Evolutionary conservation across 163 green algal species (phyloP), one percentile per base, ranked within the genome.

Genomic region (Scenedesmus sp.): DNA sequence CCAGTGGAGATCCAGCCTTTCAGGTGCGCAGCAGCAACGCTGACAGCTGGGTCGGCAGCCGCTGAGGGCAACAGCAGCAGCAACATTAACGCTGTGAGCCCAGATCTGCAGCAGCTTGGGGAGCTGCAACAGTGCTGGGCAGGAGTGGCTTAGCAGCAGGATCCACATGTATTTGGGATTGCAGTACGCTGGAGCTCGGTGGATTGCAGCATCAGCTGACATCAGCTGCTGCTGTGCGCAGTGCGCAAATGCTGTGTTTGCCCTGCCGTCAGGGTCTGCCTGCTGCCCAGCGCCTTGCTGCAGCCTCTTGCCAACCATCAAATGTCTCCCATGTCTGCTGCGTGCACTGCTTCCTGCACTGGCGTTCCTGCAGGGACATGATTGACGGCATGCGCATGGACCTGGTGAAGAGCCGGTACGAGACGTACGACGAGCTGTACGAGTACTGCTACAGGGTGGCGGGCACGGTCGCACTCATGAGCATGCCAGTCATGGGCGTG

Each of bases 311-410:
- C 0, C 35, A n/a, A n/a, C 13, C 72, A 43, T 2, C 12, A 30
- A 43, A 10, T 49, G 72, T 81, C 30, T 3, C 40, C 3, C 30
- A 2, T 76, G 30, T 7, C 65, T 76, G 65, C 26, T 40, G 7
- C 65, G 30, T 40, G 3, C 15, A 56, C 49, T 73, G 22, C 61
- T 30, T 26, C n/a, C n/a, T n/a, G n/a, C n/a, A n/a, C n/a, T n/a
- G n/a, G 26, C 35, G 35, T 46, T 20, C 16, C 35, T 46, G 33
- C 86, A 88, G 94, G 2, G 98, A 99, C 95, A 99, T 99, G 98
- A 97, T 99, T 46, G 97, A 99, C 73, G 98, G 98, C 88, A 99
- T 99, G 98, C 95, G 98, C 73, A 99, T 99, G 97, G 98, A 99
- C 95, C 94, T 99, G 26, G 92, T 97, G 3, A 99, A 99, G 95